Evolutionary conservation across 805 yeast genomes (phyloP).

Genomic region (Candida khao-thaluensis): DNA sequence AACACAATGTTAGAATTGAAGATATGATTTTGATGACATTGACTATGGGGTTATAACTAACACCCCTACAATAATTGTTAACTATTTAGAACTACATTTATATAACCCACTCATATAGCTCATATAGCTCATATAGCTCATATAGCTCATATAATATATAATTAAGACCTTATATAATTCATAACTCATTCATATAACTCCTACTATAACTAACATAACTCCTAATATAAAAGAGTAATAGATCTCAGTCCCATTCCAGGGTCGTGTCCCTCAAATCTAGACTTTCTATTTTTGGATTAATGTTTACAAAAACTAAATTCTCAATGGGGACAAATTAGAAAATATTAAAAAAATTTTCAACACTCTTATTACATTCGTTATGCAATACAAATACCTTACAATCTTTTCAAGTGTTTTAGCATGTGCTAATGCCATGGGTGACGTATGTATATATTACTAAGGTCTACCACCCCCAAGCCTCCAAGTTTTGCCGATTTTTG

Average conservation of each 20-base stretch:
- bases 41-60: too few species aligned
- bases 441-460: conserved; percentile 34
- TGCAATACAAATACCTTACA: conserved; percentile 41
- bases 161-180: too few species aligned
- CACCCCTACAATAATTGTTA: too few species aligned
- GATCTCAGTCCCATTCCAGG: too few species aligned
- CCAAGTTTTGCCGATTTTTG: too few species aligned
- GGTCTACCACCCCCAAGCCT: too few species aligned
- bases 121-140: too few species aligned
- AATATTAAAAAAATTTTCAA: conserved; percentile 4
- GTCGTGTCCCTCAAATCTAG: conserved; percentile 13
- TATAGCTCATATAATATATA: not conserved
- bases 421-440: conserved; percentile 59
- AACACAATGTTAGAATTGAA: conserved; percentile 60
- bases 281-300: conserved; percentile 14
- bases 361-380: conserved; percentile 21
- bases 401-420: conserved; percentile 49
- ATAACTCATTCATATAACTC: too few species aligned
- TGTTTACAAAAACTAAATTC: conserved; percentile 10
- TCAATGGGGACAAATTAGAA: conserved; percentile 5
- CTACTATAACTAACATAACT: too few species aligned
- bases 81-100: too few species aligned
- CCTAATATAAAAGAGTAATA: too few species aligned
- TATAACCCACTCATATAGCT: too few species aligned
- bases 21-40: conserved; percentile 67